Evolutionary conservation across 805 yeast species (phyloP).

Genomic region (Ogataea kodamae): DNA sequence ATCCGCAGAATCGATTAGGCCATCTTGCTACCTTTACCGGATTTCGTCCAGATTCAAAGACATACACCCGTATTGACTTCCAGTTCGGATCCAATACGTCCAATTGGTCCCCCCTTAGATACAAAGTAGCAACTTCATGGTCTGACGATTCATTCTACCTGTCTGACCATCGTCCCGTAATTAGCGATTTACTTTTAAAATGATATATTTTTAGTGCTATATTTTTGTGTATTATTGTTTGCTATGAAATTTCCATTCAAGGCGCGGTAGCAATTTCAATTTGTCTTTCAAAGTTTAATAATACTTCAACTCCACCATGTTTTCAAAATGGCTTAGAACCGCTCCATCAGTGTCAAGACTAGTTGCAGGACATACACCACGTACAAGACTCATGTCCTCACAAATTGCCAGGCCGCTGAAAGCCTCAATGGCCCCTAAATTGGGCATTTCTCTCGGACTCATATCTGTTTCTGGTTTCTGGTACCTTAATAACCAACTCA

Average conservation of each 20-base stretch:
- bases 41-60: constrained; percentile 26
- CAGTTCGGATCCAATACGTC: constrained; percentile 31
- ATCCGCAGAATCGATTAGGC: constrained; percentile 31
- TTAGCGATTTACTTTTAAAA: constrained; percentile 27
- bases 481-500: constrained; percentile 18
- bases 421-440: constrained; percentile 4
- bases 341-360: constrained; percentile 1
- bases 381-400: constrained; percentile 3
- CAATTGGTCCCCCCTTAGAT: constrained; percentile 25
- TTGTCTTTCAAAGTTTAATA: constrained; percentile 1
- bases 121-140: constrained; percentile 36
- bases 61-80: constrained; percentile 39
- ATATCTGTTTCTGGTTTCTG: constrained; percentile 20
- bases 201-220: constrained; percentile 1
- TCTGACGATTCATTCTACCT: constrained; percentile 34
- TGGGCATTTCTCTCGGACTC: constrained; percentile 22
- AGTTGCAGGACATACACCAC: background rate
- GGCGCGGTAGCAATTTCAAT: constrained; percentile 14
- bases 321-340: constrained; percentile 6
- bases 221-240: too few species aligned
- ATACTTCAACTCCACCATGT: constrained; percentile 6
- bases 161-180: constrained; percentile 49
- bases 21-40: constrained; percentile 41
- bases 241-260: too few species aligned
- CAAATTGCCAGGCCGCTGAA: constrained; percentile 1